Percentiles rank a stretch among this genome's conserved stretches.
phyloP scores from a whole-genome alignment of 371 early-diverging fungal species.

The Apophysomyces ossiformis region DNA sequence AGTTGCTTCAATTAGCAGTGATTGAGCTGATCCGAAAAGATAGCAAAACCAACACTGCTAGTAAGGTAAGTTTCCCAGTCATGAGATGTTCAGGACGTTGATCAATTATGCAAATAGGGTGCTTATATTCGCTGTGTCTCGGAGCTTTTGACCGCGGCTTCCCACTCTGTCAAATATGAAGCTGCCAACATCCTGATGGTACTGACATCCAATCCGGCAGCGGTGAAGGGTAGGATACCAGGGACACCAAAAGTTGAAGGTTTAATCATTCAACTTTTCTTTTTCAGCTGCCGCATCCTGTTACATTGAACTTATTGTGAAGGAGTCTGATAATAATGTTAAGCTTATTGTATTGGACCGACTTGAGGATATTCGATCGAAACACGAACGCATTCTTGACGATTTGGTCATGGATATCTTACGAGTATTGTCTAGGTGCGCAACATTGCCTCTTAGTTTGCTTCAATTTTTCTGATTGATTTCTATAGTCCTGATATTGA shows the following conservation, averaged over 20 bases:
- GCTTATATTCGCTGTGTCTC: conserved; percentile 90
- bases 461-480: neutral
- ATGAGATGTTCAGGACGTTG: neutral
- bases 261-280: neutral
- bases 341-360: conserved; percentile 95
- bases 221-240: conserved; percentile 77
- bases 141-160: conserved; percentile 78
- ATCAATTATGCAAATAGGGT: conserved; percentile 47
- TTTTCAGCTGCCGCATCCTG: conserved; percentile 81
- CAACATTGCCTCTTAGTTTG: neutral
- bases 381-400: conserved; percentile 86
- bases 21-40: conserved; percentile 96
- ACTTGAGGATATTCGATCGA: conserved; percentile 82
- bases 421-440: conserved; percentile 78
- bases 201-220: conserved; percentile 86
- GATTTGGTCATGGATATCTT: conserved; percentile 94
- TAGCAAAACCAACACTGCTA: conserved; percentile 73
- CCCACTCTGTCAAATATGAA: conserved; percentile 95
- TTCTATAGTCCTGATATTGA: conserved; percentile 89
- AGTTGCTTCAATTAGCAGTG: conserved; percentile 89
- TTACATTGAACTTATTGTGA: conserved; percentile 88
- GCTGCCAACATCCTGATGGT: conserved; percentile 92
- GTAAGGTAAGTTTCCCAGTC: conserved; percentile 63
- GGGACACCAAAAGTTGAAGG: neutral
- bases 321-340: conserved; percentile 97